These are phyloP conservation scores for Neurospora sp. DNA, from an alignment of 495 filamentous ascomycete genomes.

Conservation along the genomic window DNA sequence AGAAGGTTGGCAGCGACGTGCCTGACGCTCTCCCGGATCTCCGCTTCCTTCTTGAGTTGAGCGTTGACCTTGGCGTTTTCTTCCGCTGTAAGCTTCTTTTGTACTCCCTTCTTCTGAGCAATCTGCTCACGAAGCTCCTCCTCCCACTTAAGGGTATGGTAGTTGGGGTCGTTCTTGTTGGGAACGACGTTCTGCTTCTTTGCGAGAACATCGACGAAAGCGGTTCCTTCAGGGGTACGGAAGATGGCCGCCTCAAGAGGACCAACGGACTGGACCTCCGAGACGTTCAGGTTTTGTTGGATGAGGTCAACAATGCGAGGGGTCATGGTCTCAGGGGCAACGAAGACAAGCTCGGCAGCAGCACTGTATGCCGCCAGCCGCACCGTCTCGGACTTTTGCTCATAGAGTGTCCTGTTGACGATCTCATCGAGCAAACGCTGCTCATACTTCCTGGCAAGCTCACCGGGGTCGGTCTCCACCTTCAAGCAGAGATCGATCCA, in stretches of 20 bases:
- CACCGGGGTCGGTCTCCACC: conserved; percentile 71
- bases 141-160: conserved; percentile 95
- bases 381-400: conserved; percentile 37
- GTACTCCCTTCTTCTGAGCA: conserved; percentile 81
- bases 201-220: conserved; percentile 82
- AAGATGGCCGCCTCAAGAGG: conserved; percentile 86
- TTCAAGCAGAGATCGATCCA: conserved; percentile 86
- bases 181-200: conserved; percentile 60
- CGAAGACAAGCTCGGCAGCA: conserved; percentile 84
- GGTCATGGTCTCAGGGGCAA: conserved; percentile 74
- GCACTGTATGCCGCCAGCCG: conserved; percentile 65
- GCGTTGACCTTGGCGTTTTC: conserved; percentile 85
- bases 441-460: conserved; percentile 49
- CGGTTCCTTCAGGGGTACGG: conserved; percentile 73
- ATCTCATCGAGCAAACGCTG: conserved; percentile 38
- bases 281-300: conserved; percentile 53
- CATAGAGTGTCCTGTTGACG: conserved; percentile 33
- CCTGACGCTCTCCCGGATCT: conserved; percentile 60
- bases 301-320: conserved; percentile 67
- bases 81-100: conserved; percentile 81
- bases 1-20: conserved; percentile 56
- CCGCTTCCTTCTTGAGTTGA: conserved; percentile 77
- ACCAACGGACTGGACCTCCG: conserved; percentile 57
- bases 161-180: conserved; percentile 80
- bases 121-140: conserved; percentile 81